These are phyloP conservation scores for Dicorynia guianensis DNA, from an alignment of 306 rosid species.

Conservation along the genomic window DNA sequence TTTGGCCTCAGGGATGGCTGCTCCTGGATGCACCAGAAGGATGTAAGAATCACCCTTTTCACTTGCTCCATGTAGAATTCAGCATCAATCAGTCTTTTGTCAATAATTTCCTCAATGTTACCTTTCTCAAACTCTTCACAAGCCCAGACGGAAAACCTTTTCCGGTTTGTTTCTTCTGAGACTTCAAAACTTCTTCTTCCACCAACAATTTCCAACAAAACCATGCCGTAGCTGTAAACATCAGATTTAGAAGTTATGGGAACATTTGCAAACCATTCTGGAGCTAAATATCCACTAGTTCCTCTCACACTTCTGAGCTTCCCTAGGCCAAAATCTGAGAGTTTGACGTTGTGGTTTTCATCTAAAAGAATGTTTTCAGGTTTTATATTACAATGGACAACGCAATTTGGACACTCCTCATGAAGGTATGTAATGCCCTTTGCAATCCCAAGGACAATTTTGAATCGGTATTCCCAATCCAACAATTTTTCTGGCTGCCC, in stretches of 20 bases:
- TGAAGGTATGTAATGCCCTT: conserved; percentile 91
- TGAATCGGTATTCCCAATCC: conserved; percentile 75
- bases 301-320: conserved; percentile 82
- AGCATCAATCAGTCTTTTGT: conserved; percentile 60
- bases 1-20: conserved; percentile 80
- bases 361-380: conserved; percentile 92
- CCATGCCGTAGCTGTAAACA: conserved; percentile 85
- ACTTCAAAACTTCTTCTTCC: conserved; percentile 84
- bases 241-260: conserved; percentile 82
- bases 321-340: conserved; percentile 90
- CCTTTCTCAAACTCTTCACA: conserved; percentile 77
- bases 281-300: conserved; percentile 86
- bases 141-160: conserved; percentile 75
- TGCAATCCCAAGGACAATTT: conserved; percentile 77
- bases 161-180: conserved; percentile 69
- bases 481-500: conserved; percentile 58
- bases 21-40: conserved; percentile 96
- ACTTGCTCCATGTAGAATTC: conserved; percentile 74
- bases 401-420: conserved; percentile 90
- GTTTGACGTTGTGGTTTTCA: conserved; percentile 71
- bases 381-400: conserved; percentile 87
- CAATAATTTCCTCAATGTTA: conserved; percentile 59
- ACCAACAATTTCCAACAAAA: conserved; percentile 80
- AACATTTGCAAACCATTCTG: conserved; percentile 91
- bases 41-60: conserved; percentile 59